These are phyloP conservation scores for Xenosphaeropsis pyriputrescens DNA, from an alignment of 2,329 filamentous ascomycete species.

Conservation along the genomic window DNA sequence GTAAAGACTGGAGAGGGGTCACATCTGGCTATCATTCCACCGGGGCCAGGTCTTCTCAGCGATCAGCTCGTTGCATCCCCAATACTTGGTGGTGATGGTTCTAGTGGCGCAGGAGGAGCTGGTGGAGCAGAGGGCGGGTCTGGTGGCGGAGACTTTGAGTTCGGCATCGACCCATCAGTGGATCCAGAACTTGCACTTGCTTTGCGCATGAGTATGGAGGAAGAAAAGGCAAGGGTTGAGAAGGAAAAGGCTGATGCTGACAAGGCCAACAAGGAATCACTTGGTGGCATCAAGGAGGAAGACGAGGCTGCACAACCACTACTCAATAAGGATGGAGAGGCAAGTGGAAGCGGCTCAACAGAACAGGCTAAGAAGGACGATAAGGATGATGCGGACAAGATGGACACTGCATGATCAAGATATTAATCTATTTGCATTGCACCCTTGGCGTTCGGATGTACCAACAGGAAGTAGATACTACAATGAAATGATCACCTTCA, in stretches of 20 bases:
- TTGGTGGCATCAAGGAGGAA: slow-evolving; percentile 75
- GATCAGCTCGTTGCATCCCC: slow-evolving; percentile 83
- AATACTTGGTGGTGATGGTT: slow-evolving; percentile 74
- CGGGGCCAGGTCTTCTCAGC: slow-evolving; percentile 81
- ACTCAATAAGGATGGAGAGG: slow-evolving; percentile 47
- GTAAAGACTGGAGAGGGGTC: slow-evolving; percentile 88
- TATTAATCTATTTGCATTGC: slow-evolving; percentile 13
- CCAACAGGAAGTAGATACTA: slow-evolving; percentile 10
- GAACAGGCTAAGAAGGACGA: slow-evolving; percentile 27
- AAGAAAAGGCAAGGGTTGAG: slow-evolving; percentile 89
- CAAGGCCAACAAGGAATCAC: slow-evolving; percentile 49
- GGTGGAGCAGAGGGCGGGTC: slow-evolving; percentile 35
- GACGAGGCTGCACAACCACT: slow-evolving; percentile 51
- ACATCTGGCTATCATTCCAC: slow-evolving; percentile 78
- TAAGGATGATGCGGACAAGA: slow-evolving; percentile 56
- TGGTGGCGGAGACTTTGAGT: slow-evolving; percentile 58
- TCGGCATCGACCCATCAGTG: slow-evolving; percentile 78
- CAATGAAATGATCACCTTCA: too few species aligned
- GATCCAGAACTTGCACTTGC: slow-evolving; percentile 92
- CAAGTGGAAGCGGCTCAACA: slow-evolving; percentile 40
- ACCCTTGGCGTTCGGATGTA: slow-evolving; percentile 18
- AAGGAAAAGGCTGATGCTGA: slow-evolving; percentile 59
- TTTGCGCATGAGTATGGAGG: slow-evolving; percentile 93
- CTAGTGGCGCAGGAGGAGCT: slow-evolving; percentile 38
- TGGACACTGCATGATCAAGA: slow-evolving; percentile 63